A percentile compares a stretch with the other conserved stretches of the same genome.
Evolutionary conservation across 1,139 yeast genomes (phyloP).

Genomic region (Kurtzmaniella quercitrusa): DNA sequence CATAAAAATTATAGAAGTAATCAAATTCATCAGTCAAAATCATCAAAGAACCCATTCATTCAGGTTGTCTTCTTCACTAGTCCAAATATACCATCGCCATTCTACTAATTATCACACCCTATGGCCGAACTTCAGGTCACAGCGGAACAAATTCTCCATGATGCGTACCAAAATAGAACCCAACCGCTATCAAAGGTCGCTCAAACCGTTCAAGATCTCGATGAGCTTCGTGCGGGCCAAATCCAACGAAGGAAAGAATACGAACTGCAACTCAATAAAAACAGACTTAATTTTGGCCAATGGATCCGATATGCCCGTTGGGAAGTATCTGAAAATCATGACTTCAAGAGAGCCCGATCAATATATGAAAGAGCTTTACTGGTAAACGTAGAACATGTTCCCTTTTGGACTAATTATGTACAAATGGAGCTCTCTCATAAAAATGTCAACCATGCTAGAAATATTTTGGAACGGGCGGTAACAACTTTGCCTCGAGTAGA

Average conservation of each 20-base stretch:
- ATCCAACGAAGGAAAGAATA: slow-evolving; percentile 73
- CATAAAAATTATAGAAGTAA: too few species aligned
- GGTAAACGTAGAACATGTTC: slow-evolving; percentile 68
- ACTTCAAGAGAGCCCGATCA: slow-evolving; percentile 71
- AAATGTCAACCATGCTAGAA: slow-evolving; percentile 85
- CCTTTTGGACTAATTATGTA: slow-evolving; percentile 82
- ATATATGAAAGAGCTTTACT: slow-evolving; percentile 84
- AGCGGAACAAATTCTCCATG: slow-evolving; percentile 36
- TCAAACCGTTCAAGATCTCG: slow-evolving; percentile 67
- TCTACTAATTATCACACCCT: too few species aligned
- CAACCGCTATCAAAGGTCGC: slow-evolving; percentile 37
- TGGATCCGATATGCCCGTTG: slow-evolving; percentile 92
- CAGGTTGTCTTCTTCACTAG: too few species aligned
- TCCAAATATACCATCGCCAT: too few species aligned
- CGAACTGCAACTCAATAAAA: slow-evolving; percentile 81
- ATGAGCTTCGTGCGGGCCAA: slow-evolving; percentile 74
- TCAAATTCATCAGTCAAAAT: too few species aligned
- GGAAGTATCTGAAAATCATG: slow-evolving; percentile 75
- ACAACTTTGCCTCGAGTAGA: slow-evolving; percentile 71
- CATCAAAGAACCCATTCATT: too few species aligned
- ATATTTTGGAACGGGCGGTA: slow-evolving; percentile 75
- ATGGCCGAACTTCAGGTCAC: slow-evolving; percentile 19
- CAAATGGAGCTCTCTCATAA: slow-evolving; percentile 70
- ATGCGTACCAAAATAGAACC: slow-evolving; percentile 29
- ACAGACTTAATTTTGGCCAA: slow-evolving; percentile 75